These are phyloP conservation scores for Calamus simplicifolius DNA, from an alignment of 176 grass and related monocot genomes.

Conservation along the genomic window DNA sequence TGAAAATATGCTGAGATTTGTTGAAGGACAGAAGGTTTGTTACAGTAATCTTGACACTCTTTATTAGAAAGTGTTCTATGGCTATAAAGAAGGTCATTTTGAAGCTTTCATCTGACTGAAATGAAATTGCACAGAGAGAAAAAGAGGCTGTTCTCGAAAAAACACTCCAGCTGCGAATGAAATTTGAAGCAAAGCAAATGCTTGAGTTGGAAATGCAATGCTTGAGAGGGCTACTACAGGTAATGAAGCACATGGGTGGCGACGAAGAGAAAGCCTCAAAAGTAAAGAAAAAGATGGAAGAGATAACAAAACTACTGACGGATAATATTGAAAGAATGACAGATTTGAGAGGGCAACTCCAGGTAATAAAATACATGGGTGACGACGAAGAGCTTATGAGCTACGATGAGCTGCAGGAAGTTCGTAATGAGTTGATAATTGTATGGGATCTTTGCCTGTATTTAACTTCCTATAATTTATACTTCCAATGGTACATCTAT, in stretches of 20 bases:
- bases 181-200: conserved; percentile 39
- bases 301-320: conserved; percentile 22
- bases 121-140: conserved; percentile 40
- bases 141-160: conserved; percentile 36
- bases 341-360: no score
- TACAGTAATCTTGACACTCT: no score
- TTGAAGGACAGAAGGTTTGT: conserved; percentile 42
- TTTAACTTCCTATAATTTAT: neutral
- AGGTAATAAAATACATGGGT: no score
- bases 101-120: conserved; percentile 10
- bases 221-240: conserved; percentile 36
- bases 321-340: conserved; percentile 65
- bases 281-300: conserved; percentile 28
- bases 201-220: conserved; percentile 69
- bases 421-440: conserved; percentile 37
- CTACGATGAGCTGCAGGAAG: conserved; percentile 63
- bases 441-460: conserved; percentile 27
- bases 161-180: conserved; percentile 27
- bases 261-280: conserved; percentile 32
- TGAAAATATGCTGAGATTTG: conserved; percentile 31
- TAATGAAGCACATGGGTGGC: conserved; percentile 47
- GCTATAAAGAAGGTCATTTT: no score
- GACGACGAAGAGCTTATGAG: no score
- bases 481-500: conserved; percentile 3
- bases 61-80: no score